Base-by-base conservation (phyloP, 805 yeast species). In the Candida gorgasii region DNA sequence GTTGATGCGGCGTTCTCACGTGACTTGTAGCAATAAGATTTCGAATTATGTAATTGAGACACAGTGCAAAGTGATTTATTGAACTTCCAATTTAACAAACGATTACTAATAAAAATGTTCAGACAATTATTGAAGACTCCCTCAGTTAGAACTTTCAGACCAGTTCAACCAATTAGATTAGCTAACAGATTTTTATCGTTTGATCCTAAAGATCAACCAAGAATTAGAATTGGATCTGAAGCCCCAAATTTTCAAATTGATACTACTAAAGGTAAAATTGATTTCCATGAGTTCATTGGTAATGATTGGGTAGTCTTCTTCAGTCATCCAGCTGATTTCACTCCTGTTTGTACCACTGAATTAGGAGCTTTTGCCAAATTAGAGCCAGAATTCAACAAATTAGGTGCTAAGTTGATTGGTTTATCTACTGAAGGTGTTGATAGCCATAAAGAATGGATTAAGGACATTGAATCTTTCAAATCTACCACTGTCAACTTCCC, bases 301-400 rank as follows among this genome's bases (percentile, higher is more conserved):
- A 71, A 73, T 56, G 64, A 72, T 44, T 83, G 89, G 89, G 74
- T 72, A 35, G 79, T 83, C 30, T 72, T 84, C 48, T 84, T 84
- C 67, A 79, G 86, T 23, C 89, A 84, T 59, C 89, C 89, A 43
- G 88, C 82, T 50, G 89, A 83, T 60, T 83, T 79, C 71, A 84
- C 89, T 15, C 89, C 89, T 26, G 86, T 84, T 36, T 84, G 89
- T 62, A 84, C 89, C 49, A 84, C 89, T 39, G 89, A 84, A 62
- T 70, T 84, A 46, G 89, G 89, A 49, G 89, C 88, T 6, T 82
- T 84, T 56, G 83, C 88, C 50, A 76, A 79, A 57, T 68, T 84
- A 57, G 80, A 82, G 58, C 84, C 85, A 11, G 88, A 83, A 59
- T 84, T 84, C 57, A 71, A 70, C 52, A 75, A 77, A 60, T 73